Evolutionary conservation across 2,329 filamentous ascomycete genomes (phyloP).

Genomic region (Botrytis aclada): DNA sequence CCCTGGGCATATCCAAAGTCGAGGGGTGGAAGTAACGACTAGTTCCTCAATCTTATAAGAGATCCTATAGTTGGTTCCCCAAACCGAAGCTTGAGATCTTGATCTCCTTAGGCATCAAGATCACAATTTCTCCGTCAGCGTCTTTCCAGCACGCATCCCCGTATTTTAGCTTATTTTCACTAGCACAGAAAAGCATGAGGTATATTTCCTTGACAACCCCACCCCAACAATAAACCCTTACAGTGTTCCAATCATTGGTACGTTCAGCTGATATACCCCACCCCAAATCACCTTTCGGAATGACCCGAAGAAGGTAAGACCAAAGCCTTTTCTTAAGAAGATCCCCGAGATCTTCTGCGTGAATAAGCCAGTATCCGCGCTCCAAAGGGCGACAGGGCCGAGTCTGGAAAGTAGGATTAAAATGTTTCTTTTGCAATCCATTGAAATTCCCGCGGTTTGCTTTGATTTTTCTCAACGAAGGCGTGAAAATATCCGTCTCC

Average conservation of each 20-base stretch:
- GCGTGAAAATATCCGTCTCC: constrained; percentile 54
- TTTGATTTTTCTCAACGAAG: constrained; percentile 49
- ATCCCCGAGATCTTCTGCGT: constrained; percentile 53
- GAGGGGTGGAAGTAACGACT: not conserved
- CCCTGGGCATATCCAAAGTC: not conserved
- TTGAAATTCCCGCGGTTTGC: constrained; percentile 50
- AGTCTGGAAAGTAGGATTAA: constrained; percentile 46
- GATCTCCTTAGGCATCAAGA: not conserved
- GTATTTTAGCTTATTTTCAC: constrained; percentile 57
- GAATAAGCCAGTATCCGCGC: constrained; percentile 74
- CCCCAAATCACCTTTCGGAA: constrained; percentile 58
- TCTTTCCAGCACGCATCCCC: constrained; percentile 65
- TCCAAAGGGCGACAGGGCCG: constrained; percentile 58
- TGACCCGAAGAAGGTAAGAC: constrained; percentile 57
- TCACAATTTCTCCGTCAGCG: constrained; percentile 48
- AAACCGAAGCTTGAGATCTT: not conserved
- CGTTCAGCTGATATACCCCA: constrained; percentile 64
- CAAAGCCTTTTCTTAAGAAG: constrained; percentile 54
- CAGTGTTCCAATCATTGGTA: constrained; percentile 40
- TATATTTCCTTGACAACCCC: constrained; percentile 70
- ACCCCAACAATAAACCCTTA: constrained; percentile 78
- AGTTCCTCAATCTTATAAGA: not conserved
- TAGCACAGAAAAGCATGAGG: constrained; percentile 70
- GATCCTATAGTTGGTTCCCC: not conserved
- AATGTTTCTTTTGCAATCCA: not conserved